phyloP scores from a whole-genome alignment of 2,329 filamentous ascomycete species.

The Drechslerella coelobrocha region DNA sequence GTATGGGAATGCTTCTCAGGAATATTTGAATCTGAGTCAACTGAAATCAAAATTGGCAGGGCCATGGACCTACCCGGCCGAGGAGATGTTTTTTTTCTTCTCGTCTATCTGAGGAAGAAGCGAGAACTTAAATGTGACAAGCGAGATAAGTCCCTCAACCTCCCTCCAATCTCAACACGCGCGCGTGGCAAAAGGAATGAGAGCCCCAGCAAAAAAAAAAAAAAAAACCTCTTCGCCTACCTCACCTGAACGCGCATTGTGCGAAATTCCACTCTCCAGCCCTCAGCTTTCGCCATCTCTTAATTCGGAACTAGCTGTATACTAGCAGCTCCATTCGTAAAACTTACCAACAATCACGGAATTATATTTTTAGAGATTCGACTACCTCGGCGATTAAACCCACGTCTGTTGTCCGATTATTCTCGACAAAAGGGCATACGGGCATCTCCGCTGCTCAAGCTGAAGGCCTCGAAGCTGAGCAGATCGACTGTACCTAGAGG shows the following conservation, averaged over 20 bases:
- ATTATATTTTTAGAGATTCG: background rate
- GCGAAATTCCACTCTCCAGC: too few species aligned
- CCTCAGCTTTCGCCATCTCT: background rate
- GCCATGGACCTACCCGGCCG: too few species aligned
- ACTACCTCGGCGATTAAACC: background rate
- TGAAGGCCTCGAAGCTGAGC: slow-evolving; percentile 14
- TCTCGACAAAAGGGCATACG: background rate
- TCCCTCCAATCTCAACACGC: background rate
- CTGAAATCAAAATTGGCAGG: too few species aligned
- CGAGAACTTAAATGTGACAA: background rate
- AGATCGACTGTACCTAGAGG: slow-evolving; percentile 30
- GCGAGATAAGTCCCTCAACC: background rate
- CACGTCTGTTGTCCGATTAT: background rate
- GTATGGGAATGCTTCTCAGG: too few species aligned
- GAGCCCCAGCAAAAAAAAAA: background rate
- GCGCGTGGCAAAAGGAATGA: background rate
- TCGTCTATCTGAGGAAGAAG: background rate
- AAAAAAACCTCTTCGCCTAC: background rate
- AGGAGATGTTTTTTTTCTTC: too few species aligned
- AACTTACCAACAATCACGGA: background rate
- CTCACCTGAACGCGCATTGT: background rate
- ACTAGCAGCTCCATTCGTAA: background rate
- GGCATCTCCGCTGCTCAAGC: background rate
- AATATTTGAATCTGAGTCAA: too few species aligned
- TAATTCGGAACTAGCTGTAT: background rate